These are phyloP conservation scores for Nephelium lappaceum DNA, from an alignment of 345 rosid genomes.

Conservation along the genomic window DNA sequence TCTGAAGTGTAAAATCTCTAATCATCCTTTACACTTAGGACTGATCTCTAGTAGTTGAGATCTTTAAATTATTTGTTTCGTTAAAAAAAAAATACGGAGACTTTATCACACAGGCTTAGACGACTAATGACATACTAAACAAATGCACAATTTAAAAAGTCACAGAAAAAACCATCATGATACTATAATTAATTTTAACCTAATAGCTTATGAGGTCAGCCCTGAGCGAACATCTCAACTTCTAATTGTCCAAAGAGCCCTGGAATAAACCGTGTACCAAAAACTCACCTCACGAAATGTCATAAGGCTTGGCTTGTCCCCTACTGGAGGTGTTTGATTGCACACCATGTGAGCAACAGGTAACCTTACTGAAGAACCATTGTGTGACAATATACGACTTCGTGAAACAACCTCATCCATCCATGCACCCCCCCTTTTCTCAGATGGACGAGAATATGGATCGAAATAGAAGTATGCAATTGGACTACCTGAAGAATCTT, in stretches of 20 bases:
- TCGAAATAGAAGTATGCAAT: constrained; percentile 92
- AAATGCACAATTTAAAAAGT: background rate
- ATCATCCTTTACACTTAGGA: background rate
- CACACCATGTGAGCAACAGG: constrained; percentile 96
- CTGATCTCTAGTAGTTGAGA: background rate
- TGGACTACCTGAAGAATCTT: constrained; percentile 80
- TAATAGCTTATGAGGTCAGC: background rate
- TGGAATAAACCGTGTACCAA: background rate
- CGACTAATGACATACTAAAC: background rate
- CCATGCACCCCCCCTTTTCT: constrained; percentile 92
- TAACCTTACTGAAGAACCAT: constrained; percentile 54
- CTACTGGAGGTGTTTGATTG: constrained; percentile 94
- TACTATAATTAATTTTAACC: background rate
- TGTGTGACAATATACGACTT: constrained; percentile 67
- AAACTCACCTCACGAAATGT: constrained; percentile 83
- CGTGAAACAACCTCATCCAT: constrained; percentile 84
- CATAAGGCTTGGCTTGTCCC: constrained; percentile 93
- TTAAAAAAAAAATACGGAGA: background rate
- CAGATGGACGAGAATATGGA: constrained; percentile 95
- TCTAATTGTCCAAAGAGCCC: constrained; percentile 15
- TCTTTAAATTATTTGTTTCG: background rate
- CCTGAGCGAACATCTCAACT: constrained; percentile 7
- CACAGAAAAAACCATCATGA: background rate
- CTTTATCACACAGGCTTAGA: background rate
- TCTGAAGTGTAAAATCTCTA: background rate